Percentiles rank a stretch among this genome's conserved stretches.
Conservation (phyloP, 352 stramenopile genomes). For the Globisporangium spinosum region DNA sequence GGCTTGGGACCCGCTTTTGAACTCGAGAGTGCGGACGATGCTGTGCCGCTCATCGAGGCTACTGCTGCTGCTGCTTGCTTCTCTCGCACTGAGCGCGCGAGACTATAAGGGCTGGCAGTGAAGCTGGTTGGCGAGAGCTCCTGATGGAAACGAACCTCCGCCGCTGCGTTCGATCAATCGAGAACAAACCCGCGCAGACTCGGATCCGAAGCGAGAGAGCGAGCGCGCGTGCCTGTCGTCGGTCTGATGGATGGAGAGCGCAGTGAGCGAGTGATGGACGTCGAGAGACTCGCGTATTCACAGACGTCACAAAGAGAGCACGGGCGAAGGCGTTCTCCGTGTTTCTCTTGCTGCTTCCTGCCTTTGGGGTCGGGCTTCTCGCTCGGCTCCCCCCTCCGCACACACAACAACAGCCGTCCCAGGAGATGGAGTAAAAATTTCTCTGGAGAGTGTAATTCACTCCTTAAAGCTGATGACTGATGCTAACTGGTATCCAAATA, state of each 20-base stretch:
- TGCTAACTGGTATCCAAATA: neutral
- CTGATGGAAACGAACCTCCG: conserved; percentile 1
- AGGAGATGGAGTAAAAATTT: neutral
- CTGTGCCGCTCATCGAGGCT: conserved; percentile 41
- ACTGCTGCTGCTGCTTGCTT: neutral
- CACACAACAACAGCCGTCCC: conserved; percentile 4
- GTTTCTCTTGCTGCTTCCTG: conserved; percentile 3
- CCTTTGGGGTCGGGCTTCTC: conserved; percentile 14
- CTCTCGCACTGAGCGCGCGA: neutral
- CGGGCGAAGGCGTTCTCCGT: conserved; percentile 1
- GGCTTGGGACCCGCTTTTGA: conserved; percentile 22
- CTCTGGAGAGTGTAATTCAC: neutral
- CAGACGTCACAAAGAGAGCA: neutral
- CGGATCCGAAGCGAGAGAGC: neutral
- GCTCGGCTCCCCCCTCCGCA: conserved; percentile 10
- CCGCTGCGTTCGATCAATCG: conserved; percentile 3
- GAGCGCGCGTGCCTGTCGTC: neutral
- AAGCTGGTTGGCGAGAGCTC: neutral
- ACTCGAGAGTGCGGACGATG: conserved; percentile 14
- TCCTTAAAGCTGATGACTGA: neutral
- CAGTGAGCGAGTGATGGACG: neutral
- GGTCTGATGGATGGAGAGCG: neutral
- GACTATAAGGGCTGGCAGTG: neutral
- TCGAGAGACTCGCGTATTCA: neutral
- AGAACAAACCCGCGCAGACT: neutral